phyloP scores from a whole-genome alignment of 2,329 filamentous ascomycete species.

The Emmonsiellopsis sp. region DNA sequence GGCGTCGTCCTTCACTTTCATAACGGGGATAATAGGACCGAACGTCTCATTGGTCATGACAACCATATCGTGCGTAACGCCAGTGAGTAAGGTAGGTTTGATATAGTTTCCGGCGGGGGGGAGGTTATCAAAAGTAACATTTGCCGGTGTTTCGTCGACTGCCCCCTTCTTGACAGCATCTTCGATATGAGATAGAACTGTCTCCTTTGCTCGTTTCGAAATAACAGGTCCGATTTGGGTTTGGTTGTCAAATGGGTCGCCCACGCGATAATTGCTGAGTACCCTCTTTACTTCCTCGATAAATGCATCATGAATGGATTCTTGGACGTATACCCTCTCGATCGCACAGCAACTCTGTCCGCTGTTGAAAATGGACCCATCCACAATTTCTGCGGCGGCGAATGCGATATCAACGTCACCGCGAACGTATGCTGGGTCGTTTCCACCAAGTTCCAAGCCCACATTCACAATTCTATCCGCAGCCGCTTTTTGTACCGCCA shows the following conservation, averaged over 20 bases:
- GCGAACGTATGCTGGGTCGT: constrained; percentile 86
- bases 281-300: constrained; percentile 70
- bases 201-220: constrained; percentile 65
- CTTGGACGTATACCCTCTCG: constrained; percentile 84
- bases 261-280: constrained; percentile 70
- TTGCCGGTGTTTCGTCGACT: constrained; percentile 72
- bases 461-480: constrained; percentile 76
- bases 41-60: constrained; percentile 96
- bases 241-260: constrained; percentile 69
- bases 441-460: constrained; percentile 84
- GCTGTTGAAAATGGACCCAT: constrained; percentile 94
- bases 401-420: constrained; percentile 78
- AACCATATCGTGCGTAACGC: constrained; percentile 71
- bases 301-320: constrained; percentile 74
- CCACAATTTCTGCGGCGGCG: constrained; percentile 90
- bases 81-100: constrained; percentile 69
- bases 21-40: constrained; percentile 81
- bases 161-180: constrained; percentile 79
- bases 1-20: constrained; percentile 71
- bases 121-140: constrained; percentile 62
- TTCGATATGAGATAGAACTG: constrained; percentile 68
- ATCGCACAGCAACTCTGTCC: constrained; percentile 96
- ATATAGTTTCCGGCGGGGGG: constrained; percentile 81
- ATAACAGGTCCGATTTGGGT: constrained; percentile 86
- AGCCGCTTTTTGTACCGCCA: constrained; percentile 77